Percentiles rank a stretch among this genome's conserved stretches.
These are phyloP conservation scores for Fragaria ananassa DNA, from an alignment of 306 rosid species.

Conservation along the genomic window DNA sequence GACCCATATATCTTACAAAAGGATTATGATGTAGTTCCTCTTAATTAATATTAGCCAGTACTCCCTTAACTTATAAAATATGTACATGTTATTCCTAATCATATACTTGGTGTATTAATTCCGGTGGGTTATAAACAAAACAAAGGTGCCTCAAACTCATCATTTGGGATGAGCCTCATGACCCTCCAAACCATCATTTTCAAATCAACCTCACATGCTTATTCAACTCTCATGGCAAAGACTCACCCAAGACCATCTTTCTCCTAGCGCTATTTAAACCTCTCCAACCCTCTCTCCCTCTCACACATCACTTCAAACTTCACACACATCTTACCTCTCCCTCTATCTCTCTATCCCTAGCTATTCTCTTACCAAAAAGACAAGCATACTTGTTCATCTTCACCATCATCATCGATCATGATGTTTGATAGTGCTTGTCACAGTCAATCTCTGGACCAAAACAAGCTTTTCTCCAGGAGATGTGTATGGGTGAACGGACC, in stretches of 20 bases:
- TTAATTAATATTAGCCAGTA: not conserved
- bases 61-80: not conserved
- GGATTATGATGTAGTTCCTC: not conserved
- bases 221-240: conserved; percentile 10
- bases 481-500: conserved; percentile 85
- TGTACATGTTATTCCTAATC: no score
- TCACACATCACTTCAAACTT: conserved; percentile 48
- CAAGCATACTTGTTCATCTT: not conserved
- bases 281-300: conserved; percentile 32
- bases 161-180: not conserved
- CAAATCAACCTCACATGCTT: conserved; percentile 50
- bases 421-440: conserved; percentile 25
- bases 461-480: conserved; percentile 39
- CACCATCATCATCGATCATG: not conserved
- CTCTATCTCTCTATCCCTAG: not conserved
- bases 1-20: not conserved
- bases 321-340: not conserved
- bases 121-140: conserved; percentile 9
- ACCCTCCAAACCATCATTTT: conserved; percentile 27
- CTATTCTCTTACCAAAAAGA: not conserved
- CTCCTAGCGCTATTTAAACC: conserved; percentile 47
- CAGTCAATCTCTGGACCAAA: conserved; percentile 24
- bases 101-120: not conserved
- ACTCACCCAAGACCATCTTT: not conserved
- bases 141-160: conserved; percentile 14